Evolutionary conservation across 495 filamentous ascomycete species (phyloP).

Genomic region (Staphylotrichum tortipilum): DNA sequence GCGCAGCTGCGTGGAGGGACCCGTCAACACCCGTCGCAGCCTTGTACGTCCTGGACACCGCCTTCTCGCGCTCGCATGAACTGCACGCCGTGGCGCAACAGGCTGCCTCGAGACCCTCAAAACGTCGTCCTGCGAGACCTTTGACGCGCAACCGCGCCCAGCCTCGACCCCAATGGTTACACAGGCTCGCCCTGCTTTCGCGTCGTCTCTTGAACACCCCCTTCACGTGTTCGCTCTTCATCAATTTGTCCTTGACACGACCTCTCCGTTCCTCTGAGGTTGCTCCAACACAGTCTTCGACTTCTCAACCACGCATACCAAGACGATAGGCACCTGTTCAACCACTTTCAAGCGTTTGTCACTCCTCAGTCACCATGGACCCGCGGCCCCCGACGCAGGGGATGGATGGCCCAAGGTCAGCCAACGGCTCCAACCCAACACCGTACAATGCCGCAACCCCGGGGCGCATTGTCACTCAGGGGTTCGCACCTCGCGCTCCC

Average conservation of each 20-base stretch:
- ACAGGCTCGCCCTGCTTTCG: background rate
- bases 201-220: background rate
- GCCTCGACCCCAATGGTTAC: background rate
- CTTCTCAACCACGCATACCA: too few relatives aligned
- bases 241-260: background rate
- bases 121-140: background rate
- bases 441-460: background rate
- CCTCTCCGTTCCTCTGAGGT: too few relatives aligned
- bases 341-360: too few relatives aligned
- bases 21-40: slow-evolving; percentile 13
- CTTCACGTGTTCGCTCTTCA: too few relatives aligned
- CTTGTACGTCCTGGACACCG: slow-evolving; percentile 7
- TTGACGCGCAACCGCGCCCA: background rate
- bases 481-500: background rate
- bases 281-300: too few relatives aligned
- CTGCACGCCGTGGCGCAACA: background rate
- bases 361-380: background rate
- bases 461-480: background rate
- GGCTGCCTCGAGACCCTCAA: background rate
- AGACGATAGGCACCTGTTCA: too few relatives aligned
- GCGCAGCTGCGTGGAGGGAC: slow-evolving; percentile 22
- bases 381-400: background rate
- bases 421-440: background rate
- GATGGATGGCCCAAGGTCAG: background rate
- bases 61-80: background rate